phyloP scores from a whole-genome alignment of 805 yeast genomes.

The Priceomyces fermenticarens region DNA sequence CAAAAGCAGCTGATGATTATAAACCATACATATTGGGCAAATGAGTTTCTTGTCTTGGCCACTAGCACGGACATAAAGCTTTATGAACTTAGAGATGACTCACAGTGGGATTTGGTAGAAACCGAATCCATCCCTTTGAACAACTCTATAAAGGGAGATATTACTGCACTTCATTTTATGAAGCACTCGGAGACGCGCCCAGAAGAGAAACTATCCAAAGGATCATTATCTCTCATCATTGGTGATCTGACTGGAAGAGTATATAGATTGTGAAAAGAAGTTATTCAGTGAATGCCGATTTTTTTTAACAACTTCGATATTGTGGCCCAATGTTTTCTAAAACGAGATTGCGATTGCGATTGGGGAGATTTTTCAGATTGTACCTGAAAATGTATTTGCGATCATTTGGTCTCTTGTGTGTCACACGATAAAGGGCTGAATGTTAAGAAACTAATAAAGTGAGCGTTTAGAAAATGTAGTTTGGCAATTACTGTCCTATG shows the following conservation, averaged over 20 bases:
- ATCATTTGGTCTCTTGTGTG: background rate
- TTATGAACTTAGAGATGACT: constrained; percentile 23
- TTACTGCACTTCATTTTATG: constrained; percentile 28
- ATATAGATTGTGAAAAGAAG: constrained; percentile 39
- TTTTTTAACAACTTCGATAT: no score
- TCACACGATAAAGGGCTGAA: background rate
- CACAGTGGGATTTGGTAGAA: constrained; percentile 8
- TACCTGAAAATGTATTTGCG: no score
- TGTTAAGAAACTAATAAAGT: background rate
- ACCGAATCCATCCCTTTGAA: constrained; percentile 3
- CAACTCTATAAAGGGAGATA: constrained; percentile 10
- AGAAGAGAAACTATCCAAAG: constrained; percentile 37
- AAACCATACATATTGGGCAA: constrained; percentile 36
- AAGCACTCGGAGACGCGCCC: constrained; percentile 27
- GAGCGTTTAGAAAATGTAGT: no score
- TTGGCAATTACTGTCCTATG: no score
- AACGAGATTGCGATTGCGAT: no score
- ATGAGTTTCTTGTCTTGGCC: constrained; percentile 31
- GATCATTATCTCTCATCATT: constrained; percentile 40
- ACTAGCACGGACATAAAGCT: constrained; percentile 24
- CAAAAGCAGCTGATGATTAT: constrained; percentile 16
- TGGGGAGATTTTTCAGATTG: no score
- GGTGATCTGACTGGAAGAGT: constrained; percentile 57
- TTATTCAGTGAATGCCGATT: background rate
- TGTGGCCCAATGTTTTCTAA: no score